A percentile compares a stretch with the other conserved stretches of the same genome.
Evolutionary conservation across 1,284 basidiomycete genomes (phyloP).

Genomic region (Cystobasidium pallidum): DNA sequence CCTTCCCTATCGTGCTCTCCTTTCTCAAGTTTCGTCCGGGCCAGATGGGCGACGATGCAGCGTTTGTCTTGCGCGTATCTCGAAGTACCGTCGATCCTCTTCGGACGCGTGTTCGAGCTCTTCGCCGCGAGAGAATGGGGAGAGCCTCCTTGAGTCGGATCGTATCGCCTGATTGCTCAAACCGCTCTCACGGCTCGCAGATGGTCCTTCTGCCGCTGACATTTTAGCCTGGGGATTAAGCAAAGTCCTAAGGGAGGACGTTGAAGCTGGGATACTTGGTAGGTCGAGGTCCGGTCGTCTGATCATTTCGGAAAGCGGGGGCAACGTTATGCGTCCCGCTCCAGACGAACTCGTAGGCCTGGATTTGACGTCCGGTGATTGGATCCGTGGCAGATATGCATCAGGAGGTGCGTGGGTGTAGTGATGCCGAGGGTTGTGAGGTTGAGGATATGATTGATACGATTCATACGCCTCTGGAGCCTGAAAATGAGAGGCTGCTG

Average conservation of each 20-base stretch:
- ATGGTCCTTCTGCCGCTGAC: background rate
- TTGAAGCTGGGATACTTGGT: constrained; percentile 3
- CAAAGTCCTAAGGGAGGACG: constrained; percentile 10
- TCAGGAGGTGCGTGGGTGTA: background rate
- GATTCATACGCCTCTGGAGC: background rate
- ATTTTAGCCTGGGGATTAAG: constrained; percentile 6
- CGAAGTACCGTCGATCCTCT: constrained; percentile 31
- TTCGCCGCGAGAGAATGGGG: constrained; percentile 2
- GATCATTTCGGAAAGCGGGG: constrained; percentile 27
- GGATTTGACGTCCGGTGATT: background rate
- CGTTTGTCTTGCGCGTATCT: constrained; percentile 11
- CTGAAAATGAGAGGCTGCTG: constrained; percentile 2
- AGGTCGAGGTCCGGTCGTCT: constrained; percentile 19
- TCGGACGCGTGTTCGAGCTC: background rate
- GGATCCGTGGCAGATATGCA: background rate
- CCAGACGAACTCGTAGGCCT: constrained; percentile 14
- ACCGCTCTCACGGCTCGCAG: background rate
- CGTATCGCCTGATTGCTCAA: too few species aligned
- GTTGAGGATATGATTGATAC: background rate
- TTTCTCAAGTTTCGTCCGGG: background rate
- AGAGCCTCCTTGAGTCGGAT: background rate
- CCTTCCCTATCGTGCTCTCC: background rate
- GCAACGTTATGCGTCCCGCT: constrained; percentile 12
- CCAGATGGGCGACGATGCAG: constrained; percentile 4
- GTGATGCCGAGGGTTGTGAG: background rate